Conservation (phyloP, 1,139 yeast genomes). For the Sporopachydermia cereana region DNA sequence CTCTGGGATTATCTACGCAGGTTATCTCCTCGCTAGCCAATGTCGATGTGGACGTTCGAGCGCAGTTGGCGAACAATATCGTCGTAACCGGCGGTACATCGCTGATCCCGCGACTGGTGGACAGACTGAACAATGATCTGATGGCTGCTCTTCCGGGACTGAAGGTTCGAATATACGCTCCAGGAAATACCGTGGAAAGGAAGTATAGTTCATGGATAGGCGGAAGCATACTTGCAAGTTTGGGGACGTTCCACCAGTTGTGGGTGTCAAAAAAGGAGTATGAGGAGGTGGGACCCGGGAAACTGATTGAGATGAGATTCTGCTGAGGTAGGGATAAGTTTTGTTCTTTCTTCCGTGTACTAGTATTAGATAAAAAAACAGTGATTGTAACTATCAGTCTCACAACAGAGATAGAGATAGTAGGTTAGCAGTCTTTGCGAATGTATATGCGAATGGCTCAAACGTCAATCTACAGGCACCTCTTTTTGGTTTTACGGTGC, state of each 20-base stretch:
- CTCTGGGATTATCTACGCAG: constrained; percentile 5
- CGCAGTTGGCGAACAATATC: constrained; percentile 84
- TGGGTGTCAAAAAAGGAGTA: constrained; percentile 93
- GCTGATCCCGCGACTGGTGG: constrained; percentile 78
- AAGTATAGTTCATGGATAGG: constrained; percentile 91
- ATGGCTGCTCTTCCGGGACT: constrained; percentile 75
- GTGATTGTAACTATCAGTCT: too few species aligned
- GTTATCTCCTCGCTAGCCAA: constrained; percentile 34
- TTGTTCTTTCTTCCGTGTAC: too few species aligned
- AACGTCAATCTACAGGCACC: too few species aligned
- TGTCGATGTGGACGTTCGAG: constrained; percentile 80
- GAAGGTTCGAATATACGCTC: constrained; percentile 78
- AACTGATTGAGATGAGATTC: constrained; percentile 63
- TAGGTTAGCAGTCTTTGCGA: too few species aligned
- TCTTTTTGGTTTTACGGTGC: too few species aligned
- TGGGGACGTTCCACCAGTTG: constrained; percentile 90
- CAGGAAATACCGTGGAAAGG: constrained; percentile 77
- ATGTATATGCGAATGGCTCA: too few species aligned
- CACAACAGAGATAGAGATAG: too few species aligned
- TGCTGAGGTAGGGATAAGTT: too few species aligned
- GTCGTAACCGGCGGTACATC: constrained; percentile 88
- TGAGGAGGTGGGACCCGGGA: constrained; percentile 83
- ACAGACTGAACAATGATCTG: constrained; percentile 66
- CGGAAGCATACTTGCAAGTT: constrained; percentile 80
- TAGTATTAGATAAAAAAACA: too few species aligned